Evolutionary conservation across 345 rosid genomes (phyloP), one percentile per base, ranked within the genome.

Genomic region (Hibiscus syriacus): DNA sequence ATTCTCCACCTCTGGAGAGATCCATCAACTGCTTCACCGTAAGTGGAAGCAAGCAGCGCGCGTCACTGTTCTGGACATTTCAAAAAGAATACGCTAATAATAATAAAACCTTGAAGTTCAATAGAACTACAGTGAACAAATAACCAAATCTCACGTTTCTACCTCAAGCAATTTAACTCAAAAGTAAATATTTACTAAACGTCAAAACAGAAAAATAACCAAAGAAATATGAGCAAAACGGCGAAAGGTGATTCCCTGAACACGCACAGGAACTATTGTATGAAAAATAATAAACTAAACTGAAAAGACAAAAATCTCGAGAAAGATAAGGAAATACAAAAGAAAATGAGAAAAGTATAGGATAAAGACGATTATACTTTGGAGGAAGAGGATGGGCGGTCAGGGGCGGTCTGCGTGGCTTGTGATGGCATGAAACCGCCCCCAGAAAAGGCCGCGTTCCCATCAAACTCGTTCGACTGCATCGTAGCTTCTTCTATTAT

Each of bases 341-440:
- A 12, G 13, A 2, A 50, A 1, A 50, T 7, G 7, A 2, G 1
- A 59, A 27, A 2, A 59, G 4, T 4, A 11, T 16, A 46, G 5
- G 11, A 2, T 23, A 5, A 6, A 48, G 20, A 48, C 2, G 19
- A 7, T 30, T 59, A 60, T 79, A 88, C 97, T 77, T 79, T 93
- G 68, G 77, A 83, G 43, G 79, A 63, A 32, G 88, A 66, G 54
- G 70, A 75, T 41, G 84, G 73, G 19, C 82, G 77, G 77, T 79
- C 83, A 7, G 83, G 83, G 54, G 68, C 72, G 4, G 64, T 32
- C 38, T 83, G 80, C 7, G 85, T 84, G 29, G 87, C 38, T 84
- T 86, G 87, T 65, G 92, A 86, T 3, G 93, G 95, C 97, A 90
- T 89, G 73, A 89, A 89, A 19, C 98, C 91, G 8, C 96, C 98